Evolutionary conservation across 176 grass and related monocot genomes (phyloP).

Genomic region (Areca catechu): DNA sequence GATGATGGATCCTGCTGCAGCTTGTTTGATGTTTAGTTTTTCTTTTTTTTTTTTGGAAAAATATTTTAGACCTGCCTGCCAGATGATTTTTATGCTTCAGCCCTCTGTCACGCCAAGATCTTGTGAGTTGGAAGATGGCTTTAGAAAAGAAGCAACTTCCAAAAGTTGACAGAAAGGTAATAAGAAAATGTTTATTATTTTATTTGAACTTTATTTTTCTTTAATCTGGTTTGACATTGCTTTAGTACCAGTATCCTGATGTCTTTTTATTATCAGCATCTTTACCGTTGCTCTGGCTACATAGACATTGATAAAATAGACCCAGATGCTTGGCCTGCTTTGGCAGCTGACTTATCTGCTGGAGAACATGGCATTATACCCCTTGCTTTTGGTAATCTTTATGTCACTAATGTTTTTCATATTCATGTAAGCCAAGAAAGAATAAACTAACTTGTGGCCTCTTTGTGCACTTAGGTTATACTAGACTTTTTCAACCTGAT

Average conservation of each 20-base stretch:
- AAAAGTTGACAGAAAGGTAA: conserved; percentile 80
- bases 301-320: conserved; percentile 95
- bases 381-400: conserved; percentile 85
- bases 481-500: conserved; percentile 82
- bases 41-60: no score
- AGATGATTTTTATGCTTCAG: conserved; percentile 19
- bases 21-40: no score
- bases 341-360: conserved; percentile 57
- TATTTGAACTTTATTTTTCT: no score
- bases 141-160: conserved; percentile 62
- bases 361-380: conserved; percentile 89
- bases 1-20: background rate
- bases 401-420: conserved; percentile 6
- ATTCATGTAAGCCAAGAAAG: background rate
- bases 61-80: conserved; percentile 7
- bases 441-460: background rate
- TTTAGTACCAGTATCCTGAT: background rate
- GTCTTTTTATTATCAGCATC: conserved; percentile 27
- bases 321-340: conserved; percentile 78
- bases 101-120: conserved; percentile 80
- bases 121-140: conserved; percentile 94
- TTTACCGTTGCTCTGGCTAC: conserved; percentile 63
- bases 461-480: conserved; percentile 53
- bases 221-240: no score
- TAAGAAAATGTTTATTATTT: conserved; percentile 5